These are phyloP conservation scores for Stereum hirsutum DNA, from an alignment of 1,284 basidiomycete genomes.

Conservation along the genomic window DNA sequence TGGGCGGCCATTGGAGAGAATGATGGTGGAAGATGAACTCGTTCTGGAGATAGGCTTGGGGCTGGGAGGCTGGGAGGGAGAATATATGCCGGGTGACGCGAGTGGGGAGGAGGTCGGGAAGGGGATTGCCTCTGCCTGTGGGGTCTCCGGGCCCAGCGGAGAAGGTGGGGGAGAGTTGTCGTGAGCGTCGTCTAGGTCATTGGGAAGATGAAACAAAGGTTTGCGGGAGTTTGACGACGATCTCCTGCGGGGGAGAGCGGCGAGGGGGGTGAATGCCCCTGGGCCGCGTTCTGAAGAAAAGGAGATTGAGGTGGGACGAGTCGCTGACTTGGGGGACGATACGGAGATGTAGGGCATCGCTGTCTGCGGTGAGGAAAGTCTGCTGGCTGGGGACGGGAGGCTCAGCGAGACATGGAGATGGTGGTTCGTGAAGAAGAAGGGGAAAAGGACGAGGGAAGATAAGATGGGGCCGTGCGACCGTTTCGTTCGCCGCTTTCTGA, in stretches of 20 bases:
- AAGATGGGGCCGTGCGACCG: too few relatives aligned
- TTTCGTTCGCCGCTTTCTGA: too few relatives aligned
- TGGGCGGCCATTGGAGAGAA: constrained; percentile 82
- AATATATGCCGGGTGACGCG: constrained; percentile 9
- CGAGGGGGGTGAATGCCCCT: constrained; percentile 44
- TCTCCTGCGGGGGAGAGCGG: constrained; percentile 35
- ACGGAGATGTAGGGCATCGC: constrained; percentile 11
- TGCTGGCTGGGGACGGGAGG: too few relatives aligned
- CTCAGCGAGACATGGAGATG: too few relatives aligned
- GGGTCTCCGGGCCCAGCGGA: constrained; percentile 17
- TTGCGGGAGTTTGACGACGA: constrained; percentile 20
- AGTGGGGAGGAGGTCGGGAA: constrained; percentile 16
- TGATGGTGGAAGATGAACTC: constrained; percentile 24
- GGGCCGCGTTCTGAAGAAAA: constrained; percentile 38
- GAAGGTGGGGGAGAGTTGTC: constrained; percentile 11
- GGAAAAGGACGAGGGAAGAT: too few relatives aligned
- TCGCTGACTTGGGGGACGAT: background rate
- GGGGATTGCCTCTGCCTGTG: constrained; percentile 22
- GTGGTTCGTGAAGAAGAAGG: too few relatives aligned
- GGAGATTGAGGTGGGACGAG: constrained; percentile 20
- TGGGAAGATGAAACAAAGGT: constrained; percentile 27
- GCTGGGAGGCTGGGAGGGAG: constrained; percentile 8
- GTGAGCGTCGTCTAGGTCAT: constrained; percentile 18
- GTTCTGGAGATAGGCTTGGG: constrained; percentile 17
- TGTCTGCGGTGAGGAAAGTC: too few relatives aligned